Evolutionary conservation across 371 early-diverging fungal genomes (phyloP).

Genomic region (Saksenaea vasiformis): DNA sequence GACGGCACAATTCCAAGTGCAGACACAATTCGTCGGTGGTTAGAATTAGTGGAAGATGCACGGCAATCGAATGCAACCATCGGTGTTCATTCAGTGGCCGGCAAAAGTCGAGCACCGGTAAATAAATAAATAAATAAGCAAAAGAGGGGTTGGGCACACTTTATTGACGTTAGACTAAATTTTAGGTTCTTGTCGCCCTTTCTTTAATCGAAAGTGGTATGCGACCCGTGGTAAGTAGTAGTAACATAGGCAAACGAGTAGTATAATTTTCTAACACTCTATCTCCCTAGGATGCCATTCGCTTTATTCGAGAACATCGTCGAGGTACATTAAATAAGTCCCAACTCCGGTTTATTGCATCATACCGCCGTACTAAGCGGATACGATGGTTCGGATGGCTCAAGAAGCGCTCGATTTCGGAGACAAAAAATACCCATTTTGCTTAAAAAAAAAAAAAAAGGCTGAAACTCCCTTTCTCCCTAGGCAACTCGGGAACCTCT

Average conservation of each 20-base stretch:
- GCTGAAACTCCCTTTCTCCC: not conserved
- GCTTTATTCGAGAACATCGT: constrained; percentile 56
- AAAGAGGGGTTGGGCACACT: not conserved
- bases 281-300: constrained; percentile 55
- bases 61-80: constrained; percentile 38
- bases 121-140: not conserved
- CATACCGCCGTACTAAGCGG: not conserved
- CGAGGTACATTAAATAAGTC: constrained; percentile 69
- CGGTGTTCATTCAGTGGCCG: constrained; percentile 74
- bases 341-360: constrained; percentile 56
- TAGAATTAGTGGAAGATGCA: constrained; percentile 37
- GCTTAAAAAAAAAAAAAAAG: not conserved
- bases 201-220: constrained; percentile 70
- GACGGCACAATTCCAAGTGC: constrained; percentile 57
- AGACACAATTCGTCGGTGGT: constrained; percentile 43
- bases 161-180: not conserved
- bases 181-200: constrained; percentile 58
- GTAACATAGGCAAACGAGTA: not conserved
- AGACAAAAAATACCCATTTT: not conserved
- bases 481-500: not conserved
- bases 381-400: not conserved
- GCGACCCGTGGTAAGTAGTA: constrained; percentile 57
- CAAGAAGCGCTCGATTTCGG: not conserved
- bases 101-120: constrained; percentile 77
- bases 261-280: not conserved